These are phyloP conservation scores for Pseudocercospora vitis DNA, from an alignment of 2,329 filamentous ascomycete genomes.

Conservation along the genomic window DNA sequence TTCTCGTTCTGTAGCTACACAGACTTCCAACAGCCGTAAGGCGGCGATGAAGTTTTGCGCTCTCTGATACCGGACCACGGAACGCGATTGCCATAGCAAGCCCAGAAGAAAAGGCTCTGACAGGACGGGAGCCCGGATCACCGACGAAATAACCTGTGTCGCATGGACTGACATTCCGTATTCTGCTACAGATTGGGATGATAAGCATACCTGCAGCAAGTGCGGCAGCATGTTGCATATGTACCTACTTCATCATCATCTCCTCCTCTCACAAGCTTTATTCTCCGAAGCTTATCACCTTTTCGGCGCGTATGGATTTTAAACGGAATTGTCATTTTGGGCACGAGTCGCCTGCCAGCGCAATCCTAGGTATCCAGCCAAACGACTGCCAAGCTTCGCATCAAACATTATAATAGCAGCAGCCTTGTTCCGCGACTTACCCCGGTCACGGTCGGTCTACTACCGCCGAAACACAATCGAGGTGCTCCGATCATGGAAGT, in stretches of 20 bases:
- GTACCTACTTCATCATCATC: background rate
- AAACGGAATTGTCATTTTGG: background rate
- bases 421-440: background rate
- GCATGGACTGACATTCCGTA: background rate
- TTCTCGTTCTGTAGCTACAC: background rate
- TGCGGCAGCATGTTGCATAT: background rate
- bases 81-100: background rate
- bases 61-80: background rate
- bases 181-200: background rate
- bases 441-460: background rate
- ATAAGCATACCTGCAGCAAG: background rate
- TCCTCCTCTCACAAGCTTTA: background rate
- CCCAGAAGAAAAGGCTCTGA: background rate
- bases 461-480: constrained; percentile 1
- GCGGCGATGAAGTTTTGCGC: background rate
- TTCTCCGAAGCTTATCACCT: background rate
- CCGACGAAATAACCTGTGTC: background rate
- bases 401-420: background rate
- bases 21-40: background rate
- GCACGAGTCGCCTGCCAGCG: background rate
- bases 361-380: background rate
- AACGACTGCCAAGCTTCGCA: constrained; percentile 1
- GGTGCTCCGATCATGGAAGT: background rate
- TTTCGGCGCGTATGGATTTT: background rate
- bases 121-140: background rate